phyloP scores from a whole-genome alignment of 2,329 filamentous ascomycete species.

The Xylariaceae sp. region DNA sequence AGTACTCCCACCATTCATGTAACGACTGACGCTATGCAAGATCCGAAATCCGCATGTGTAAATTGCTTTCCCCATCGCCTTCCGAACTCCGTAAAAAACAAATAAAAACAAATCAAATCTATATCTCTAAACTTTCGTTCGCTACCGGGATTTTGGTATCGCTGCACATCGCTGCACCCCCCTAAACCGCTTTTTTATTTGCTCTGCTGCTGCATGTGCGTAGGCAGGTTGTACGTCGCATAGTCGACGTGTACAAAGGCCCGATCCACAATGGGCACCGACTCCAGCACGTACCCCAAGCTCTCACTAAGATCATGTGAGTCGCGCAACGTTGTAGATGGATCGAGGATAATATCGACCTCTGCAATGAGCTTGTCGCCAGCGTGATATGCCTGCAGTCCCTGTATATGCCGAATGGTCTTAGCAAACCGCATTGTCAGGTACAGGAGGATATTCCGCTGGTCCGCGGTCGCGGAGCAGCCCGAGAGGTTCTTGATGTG shows the following conservation, averaged over 20 bases:
- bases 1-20: too few species aligned
- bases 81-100: too few species aligned
- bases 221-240: constrained; percentile 56
- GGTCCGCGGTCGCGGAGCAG: constrained; percentile 70
- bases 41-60: too few species aligned
- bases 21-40: too few species aligned
- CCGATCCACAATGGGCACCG: constrained; percentile 70
- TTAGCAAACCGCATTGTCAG: constrained; percentile 91
- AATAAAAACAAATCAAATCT: too few species aligned
- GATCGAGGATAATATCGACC: constrained; percentile 78
- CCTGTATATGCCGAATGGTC: constrained; percentile 80
- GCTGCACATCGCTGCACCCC: too few species aligned
- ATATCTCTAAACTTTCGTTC: too few species aligned
- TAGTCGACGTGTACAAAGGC: constrained; percentile 66
- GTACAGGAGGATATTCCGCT: constrained; percentile 80
- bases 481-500: constrained; percentile 79
- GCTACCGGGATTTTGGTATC: too few species aligned
- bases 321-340: constrained; percentile 68
- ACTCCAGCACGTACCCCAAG: constrained; percentile 78
- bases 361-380: constrained; percentile 81
- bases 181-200: constrained; percentile 2
- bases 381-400: constrained; percentile 76
- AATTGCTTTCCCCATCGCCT: too few species aligned
- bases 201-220: constrained; percentile 47
- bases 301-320: constrained; percentile 65